phyloP scores from a whole-genome alignment of 2,329 filamentous ascomycete genomes.

The Acrodontium crateriforme region DNA sequence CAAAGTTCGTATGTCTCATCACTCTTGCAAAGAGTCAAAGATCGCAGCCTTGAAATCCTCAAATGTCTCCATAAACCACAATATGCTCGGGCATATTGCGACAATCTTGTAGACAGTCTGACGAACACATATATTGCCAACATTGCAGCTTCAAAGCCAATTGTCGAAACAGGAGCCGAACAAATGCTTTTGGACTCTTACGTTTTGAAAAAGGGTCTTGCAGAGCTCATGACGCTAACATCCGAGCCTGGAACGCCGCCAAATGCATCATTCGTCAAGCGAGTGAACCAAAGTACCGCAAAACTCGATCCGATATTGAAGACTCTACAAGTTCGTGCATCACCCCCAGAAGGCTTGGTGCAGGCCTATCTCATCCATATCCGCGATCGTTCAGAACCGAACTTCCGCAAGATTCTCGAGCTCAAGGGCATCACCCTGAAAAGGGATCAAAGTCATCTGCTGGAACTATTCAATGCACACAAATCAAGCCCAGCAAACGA shows the following conservation, averaged over 20 bases:
- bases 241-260: constrained; percentile 37
- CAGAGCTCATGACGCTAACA: constrained; percentile 51
- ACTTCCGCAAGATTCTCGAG: constrained; percentile 93
- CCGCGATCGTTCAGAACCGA: constrained; percentile 78
- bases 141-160: constrained; percentile 76
- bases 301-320: constrained; percentile 89
- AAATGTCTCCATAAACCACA: constrained; percentile 73
- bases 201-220: constrained; percentile 66
- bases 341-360: constrained; percentile 82
- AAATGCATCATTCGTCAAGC: constrained; percentile 62
- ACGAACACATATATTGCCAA: constrained; percentile 67
- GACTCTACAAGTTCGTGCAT: constrained; percentile 84
- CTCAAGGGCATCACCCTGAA: constrained; percentile 78
- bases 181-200: constrained; percentile 98
- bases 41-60: constrained; percentile 60
- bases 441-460: constrained; percentile 63
- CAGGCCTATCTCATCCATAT: constrained; percentile 98
- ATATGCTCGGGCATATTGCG: constrained; percentile 86
- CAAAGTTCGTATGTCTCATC: constrained; percentile 86
- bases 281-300: constrained; percentile 69
- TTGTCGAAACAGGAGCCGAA: constrained; percentile 88
- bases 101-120: constrained; percentile 84
- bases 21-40: constrained; percentile 59
- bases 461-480: constrained; percentile 86
- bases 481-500: constrained; percentile 52